Evolutionary conservation across 1,139 yeast species (phyloP).

Genomic region (Magnusiomyces clavatus): DNA sequence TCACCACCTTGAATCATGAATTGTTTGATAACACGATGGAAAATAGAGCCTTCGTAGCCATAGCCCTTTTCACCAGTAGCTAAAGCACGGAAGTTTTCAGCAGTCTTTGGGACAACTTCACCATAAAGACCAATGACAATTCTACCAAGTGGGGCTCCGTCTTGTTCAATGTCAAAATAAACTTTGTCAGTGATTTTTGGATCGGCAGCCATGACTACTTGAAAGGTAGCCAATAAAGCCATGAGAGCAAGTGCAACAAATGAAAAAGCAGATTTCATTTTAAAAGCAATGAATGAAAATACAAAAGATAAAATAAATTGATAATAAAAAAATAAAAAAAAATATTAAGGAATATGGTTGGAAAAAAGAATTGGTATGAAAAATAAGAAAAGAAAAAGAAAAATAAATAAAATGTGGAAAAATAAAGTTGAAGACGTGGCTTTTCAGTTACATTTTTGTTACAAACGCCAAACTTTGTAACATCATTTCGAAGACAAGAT

Average conservation of each 20-base stretch:
- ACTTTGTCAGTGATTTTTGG: constrained; percentile 41
- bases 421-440: not conserved
- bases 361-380: too few species aligned
- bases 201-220: constrained; percentile 7
- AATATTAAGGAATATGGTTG: too few species aligned
- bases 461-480: not conserved
- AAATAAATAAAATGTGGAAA: not conserved
- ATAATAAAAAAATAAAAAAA: too few species aligned
- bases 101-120: constrained; percentile 87
- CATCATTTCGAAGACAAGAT: not conserved
- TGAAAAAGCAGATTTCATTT: constrained; percentile 24
- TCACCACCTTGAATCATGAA: constrained; percentile 99
- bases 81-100: constrained; percentile 66
- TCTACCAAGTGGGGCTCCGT: constrained; percentile 62
- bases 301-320: not conserved
- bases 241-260: constrained; percentile 18
- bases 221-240: constrained; percentile 9
- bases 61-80: constrained; percentile 75
- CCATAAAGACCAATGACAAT: constrained; percentile 74
- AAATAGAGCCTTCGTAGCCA: constrained; percentile 75
- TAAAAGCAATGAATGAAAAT: constrained; percentile 1
- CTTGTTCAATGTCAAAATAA: constrained; percentile 79
- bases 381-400: not conserved
- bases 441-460: too few species aligned
- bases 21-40: constrained; percentile 92